Percentiles rank a stretch among this genome's conserved stretches.
Evolutionary conservation across 176 grass and related monocot genomes (phyloP).

Genomic region (Luzula sylvatica): DNA sequence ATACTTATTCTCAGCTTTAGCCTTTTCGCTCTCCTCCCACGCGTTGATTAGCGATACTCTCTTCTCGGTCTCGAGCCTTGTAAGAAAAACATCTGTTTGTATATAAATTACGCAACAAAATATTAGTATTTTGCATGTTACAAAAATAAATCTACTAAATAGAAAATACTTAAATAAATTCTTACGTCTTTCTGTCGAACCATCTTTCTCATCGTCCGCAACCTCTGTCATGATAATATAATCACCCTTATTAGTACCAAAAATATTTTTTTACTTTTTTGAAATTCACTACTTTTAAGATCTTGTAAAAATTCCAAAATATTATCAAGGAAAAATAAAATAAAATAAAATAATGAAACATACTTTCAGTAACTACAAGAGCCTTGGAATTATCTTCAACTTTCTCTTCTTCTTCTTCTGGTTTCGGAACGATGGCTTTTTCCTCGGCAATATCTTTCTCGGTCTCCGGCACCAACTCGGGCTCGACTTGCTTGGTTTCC

Average conservation of each 20-base stretch:
- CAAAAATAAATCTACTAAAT: not conserved
- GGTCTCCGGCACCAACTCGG: constrained; percentile 7
- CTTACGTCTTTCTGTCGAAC: constrained; percentile 36
- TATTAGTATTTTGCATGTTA: not conserved
- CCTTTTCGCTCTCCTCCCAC: constrained; percentile 70
- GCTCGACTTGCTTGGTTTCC: constrained; percentile 28
- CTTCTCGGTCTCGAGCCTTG: constrained; percentile 33
- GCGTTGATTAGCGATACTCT: constrained; percentile 45
- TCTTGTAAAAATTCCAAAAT: not conserved
- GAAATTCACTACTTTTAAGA: not conserved
- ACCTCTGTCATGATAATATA: constrained; percentile 22
- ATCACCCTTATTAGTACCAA: not conserved
- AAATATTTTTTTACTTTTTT: not conserved
- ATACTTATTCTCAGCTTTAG: constrained; percentile 55
- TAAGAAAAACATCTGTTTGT: constrained; percentile 32
- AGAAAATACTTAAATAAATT: not conserved
- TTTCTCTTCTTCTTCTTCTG: constrained; percentile 1
- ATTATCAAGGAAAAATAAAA: not conserved
- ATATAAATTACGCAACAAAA: not conserved
- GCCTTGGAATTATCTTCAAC: constrained; percentile 18
- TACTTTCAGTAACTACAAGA: constrained; percentile 25
- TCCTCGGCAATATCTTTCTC: constrained; percentile 37
- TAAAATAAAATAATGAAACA: not conserved
- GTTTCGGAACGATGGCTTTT: constrained; percentile 14
- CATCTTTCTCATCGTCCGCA: constrained; percentile 13